A percentile compares a stretch with the other conserved stretches of the same genome.
These are phyloP conservation scores for Cochliopodium minus DNA, from an alignment of 208 protist genomes.

Conservation along the genomic window DNA sequence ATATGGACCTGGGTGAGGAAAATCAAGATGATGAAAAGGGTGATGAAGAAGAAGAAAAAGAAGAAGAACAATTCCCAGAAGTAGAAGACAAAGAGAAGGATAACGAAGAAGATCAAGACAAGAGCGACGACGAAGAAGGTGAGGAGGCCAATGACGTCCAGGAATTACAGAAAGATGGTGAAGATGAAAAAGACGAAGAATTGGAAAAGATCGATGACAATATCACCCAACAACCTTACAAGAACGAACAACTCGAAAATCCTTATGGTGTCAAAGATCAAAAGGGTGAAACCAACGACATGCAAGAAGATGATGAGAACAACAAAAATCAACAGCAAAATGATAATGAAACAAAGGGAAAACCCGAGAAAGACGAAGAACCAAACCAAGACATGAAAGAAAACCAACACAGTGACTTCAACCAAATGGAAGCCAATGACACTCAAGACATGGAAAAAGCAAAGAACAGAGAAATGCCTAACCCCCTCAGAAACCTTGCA, in stretches of 20 bases:
- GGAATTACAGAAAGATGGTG: conserved; percentile 44
- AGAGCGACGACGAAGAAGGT: conserved; percentile 33
- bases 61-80: conserved; percentile 48
- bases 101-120: conserved; percentile 23
- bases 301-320: conserved; percentile 24
- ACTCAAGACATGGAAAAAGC: conserved; percentile 50
- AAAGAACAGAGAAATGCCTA: conserved; percentile 44
- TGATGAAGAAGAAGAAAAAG: conserved; percentile 12
- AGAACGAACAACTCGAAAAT: conserved; percentile 4
- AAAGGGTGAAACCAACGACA: too few species aligned
- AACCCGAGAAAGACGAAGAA: conserved; percentile 3
- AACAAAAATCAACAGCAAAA: conserved; percentile 16
- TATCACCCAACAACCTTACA: too few species aligned
- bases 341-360: conserved; percentile 8
- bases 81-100: conserved; percentile 29
- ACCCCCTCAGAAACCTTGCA: too few species aligned
- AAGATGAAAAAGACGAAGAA: conserved; percentile 24
- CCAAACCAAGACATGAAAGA: conserved; percentile 10
- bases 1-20: conserved; percentile 25
- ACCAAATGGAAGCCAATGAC: conserved; percentile 25
- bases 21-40: conserved; percentile 18
- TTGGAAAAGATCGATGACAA: conserved; percentile 38
- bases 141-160: conserved; percentile 56
- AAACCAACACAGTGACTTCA: conserved; percentile 15
- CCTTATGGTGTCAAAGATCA: conserved; percentile 6